Base-by-base conservation (phyloP, 768 basidiomycete species). In the Artomyces pyxidatus region DNA sequence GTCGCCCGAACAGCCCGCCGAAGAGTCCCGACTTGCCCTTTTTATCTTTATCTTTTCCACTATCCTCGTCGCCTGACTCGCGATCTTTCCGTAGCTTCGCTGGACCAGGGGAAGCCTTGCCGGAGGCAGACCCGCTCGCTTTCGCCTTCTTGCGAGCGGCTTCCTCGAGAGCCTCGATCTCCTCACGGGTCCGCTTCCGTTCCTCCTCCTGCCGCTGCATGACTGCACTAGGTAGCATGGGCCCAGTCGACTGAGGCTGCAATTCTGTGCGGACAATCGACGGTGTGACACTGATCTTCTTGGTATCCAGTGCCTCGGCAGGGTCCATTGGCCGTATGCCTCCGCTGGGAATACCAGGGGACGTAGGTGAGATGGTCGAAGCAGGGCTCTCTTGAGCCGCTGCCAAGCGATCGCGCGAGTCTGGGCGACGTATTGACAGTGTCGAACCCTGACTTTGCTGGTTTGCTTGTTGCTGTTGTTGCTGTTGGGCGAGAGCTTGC, bases 21-120 rank as follows among this genome's bases (percentile, higher is more conserved):
- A 96, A 84, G 49, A 97, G 75, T 3, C 85, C 81, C 3, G 79
- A 67, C 47, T 78, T 82, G 68, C 83, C 84, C 67, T 85, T 83
- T 68, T 83, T 81, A 52, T 66, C 63, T 51, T 75, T 77, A 40
- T 77, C 73, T 62, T 72, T 77, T 12, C 56, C 56, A 23, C 68
- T 64, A 21, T 74, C 75, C 28, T 75, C 74, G 43, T 71, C 63
- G n/a, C 56, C 56, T 7, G 56, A 56, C 45, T 66, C 62, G 37
- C 68, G 59, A 12, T 75, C 76, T 55, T 76, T 78, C 52, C 73
- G 71, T 44, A 76, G 59, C 52, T 72, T 74, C 17, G 25, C 59
- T 61, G 42, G 29, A 49, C 48, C 27, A n/a, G 46, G 37, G 30
- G 46, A 49, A 8, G 40, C 1, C 42, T 28, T 40, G 21, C 21